Base-by-base conservation (phyloP, 2,329 filamentous ascomycete genomes). In the Leptographium radiaticola region DNA sequence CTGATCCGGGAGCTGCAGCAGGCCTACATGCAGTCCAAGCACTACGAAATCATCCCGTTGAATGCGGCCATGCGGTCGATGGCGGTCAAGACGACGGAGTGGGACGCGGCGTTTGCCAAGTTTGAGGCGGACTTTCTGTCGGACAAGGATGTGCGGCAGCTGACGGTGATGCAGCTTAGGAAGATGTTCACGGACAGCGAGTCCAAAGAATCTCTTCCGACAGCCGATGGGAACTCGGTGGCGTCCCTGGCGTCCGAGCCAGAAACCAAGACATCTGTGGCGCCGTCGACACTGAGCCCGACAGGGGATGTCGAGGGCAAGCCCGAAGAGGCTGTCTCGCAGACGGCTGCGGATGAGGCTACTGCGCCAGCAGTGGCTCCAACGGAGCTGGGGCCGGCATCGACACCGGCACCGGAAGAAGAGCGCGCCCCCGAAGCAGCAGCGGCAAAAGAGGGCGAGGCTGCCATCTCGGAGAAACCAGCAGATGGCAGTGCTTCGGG, bases 71-170 rank as follows among this genome's bases (percentile, higher is more conserved):
- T 96, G 50, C 83, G 91, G 60, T 86, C 88, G 54, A 93, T 95
- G 74, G 83, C 97, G 59, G 90, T 96, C 64, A 94, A 87, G 61
- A 90, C 91, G 5, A 83, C 89, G 20, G 88, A 90, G 59, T 98
- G 93, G 93, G 94, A 98, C 63, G 82, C 85, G 30, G 82, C 82
- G 0, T 98, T 98, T 70, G 77, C 82, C 54, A 86, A 93, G 53
- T 97, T 98, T 56, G 94, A 98, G 65, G 81, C 83, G 45, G 87
- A 95, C 61, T 98, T 91, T 69, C 85, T 98, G 62, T 91, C 91
- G 0, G 94, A 98, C 67, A 97, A 95, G 64, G 93, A 98, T 70
- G 95, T 98, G 63, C 81, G 89, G 58, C 83, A 93, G 62, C 73
- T 98, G 57, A 95, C 93, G 13, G 89, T 91, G 55, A 77, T 96